Evolutionary conservation across 2,329 filamentous ascomycete genomes (phyloP), one percentile per base, ranked within the genome.

Genomic region (Aspergillus quadrilineatus): DNA sequence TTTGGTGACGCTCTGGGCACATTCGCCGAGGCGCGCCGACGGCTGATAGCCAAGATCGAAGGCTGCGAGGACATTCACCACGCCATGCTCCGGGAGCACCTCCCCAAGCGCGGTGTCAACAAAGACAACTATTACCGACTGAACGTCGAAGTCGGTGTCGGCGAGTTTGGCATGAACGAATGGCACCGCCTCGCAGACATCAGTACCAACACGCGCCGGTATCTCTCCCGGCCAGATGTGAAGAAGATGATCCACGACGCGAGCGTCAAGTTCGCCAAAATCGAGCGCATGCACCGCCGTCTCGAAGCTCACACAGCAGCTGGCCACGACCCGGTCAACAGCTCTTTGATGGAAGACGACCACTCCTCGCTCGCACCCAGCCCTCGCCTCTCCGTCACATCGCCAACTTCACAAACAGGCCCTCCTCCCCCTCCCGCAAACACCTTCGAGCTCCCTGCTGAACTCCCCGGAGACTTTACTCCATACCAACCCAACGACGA

Each of bases 161-260:
- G 93, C 52, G 94, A 97, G 69, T 97, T 97, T 71, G 93, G 90
- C 50, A 97, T 99, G 92, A 99, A 97, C 70, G 94, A 97, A 72
- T 99, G 94, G 94, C 85, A 90, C 66, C 85, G 92, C 3, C 78
- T 97, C n/a, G 88, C 90, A 28, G 93, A 97, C 51, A 97, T 99
- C 75, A 96, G 90, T 77, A 97, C 91, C 12, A 88, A 88, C 69
- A 99, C 94, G 0, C 84, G 90, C 63, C 85, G 88, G 61, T 99
- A 97, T 70, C 83, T 99, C 52, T 79, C 81, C 6, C 87, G 87
- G 59, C 80, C 83, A 9, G 85, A 86, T 0, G 88, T 95, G 56
- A 89, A 96, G 70, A 82, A 78, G 64, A 89, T 91, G 82, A 90
- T 90, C 6, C 80, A 89, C 52, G 84, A 88, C 55, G 86, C 92